These are phyloP conservation scores for Clathrus columnatus DNA, from an alignment of 768 basidiomycete species.

Conservation along the genomic window DNA sequence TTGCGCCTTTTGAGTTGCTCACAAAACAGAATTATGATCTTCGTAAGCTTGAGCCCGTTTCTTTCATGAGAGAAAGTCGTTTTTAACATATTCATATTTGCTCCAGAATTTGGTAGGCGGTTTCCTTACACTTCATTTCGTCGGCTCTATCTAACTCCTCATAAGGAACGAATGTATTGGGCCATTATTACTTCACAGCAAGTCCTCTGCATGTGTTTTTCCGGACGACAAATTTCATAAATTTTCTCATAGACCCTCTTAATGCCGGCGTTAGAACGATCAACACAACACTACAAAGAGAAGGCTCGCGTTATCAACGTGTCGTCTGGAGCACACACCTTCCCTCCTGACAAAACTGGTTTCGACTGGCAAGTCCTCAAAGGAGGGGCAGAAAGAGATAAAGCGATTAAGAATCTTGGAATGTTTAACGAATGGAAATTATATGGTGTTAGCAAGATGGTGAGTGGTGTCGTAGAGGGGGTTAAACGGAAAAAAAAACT, in stretches of 20 bases:
- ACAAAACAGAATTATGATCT: slow-evolving; percentile 35
- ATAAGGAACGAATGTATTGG: slow-evolving; percentile 13
- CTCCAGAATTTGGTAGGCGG: neutral
- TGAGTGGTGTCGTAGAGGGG: neutral
- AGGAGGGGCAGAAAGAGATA: slow-evolving; percentile 28
- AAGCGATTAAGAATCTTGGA: neutral
- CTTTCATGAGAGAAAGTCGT: neutral
- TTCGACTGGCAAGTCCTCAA: slow-evolving; percentile 34
- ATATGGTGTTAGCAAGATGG: slow-evolving; percentile 16
- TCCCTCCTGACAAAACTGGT: slow-evolving; percentile 2
- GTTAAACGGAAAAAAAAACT: neutral
- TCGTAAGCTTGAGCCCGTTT: slow-evolving; percentile 10
- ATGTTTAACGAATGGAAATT: neutral
- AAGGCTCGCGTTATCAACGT: slow-evolving; percentile 34
- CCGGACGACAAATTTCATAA: slow-evolving; percentile 4
- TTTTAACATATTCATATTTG: neutral
- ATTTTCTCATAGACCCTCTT: slow-evolving; percentile 25
- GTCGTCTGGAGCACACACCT: slow-evolving; percentile 26
- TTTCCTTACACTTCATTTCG: neutral
- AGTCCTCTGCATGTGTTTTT: slow-evolving; percentile 1
- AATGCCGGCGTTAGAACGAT: slow-evolving; percentile 29
- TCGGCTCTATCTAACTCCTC: neutral
- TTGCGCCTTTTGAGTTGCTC: slow-evolving; percentile 20
- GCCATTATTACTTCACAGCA: slow-evolving; percentile 36
- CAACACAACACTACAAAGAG: slow-evolving; percentile 26